Base-by-base conservation (phyloP, 495 filamentous ascomycete species). In the Cryomyces antarcticus region DNA sequence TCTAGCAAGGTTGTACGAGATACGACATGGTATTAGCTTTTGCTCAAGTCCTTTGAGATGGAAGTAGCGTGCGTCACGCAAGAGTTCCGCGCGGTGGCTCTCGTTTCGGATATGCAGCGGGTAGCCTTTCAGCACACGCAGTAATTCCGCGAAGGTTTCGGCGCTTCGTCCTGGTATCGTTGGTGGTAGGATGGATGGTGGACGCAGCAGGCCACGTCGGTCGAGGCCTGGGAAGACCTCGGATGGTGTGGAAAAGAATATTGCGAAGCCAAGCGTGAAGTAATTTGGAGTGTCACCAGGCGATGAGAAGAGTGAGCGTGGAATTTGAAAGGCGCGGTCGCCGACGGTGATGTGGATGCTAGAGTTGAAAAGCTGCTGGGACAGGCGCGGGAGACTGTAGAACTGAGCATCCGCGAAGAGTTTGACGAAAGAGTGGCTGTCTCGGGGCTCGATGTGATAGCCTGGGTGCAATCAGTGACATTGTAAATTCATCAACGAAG, bases 361-460 rank as follows among this genome's bases (percentile, higher is more conserved):
- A 36, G 87, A 81, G 52, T 88, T 82, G 58, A 92, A 93, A n/a
- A 97, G 77, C 57, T 88, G 87, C 11, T 81, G 83, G 52, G 85
- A 87, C 39, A 97, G 65, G 47, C 88, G 79, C 38, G 89, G 88
- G 30, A 96, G 74, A 55, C 70, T 82, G 61, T 95, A 97, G 62
- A 95, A 97, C 55, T 95, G 89, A 4, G 88, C 82, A 56, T 97
- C 88, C 30, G 88, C 84, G 60, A 93, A 95, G 37, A 95, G 68
- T 39, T 78, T 82, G 50, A 95, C 89, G 54, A 82, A 94, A 57
- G 94, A 78, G 27, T 73, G 67, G 36, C 80, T 78, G 62, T 94
- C 80, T 43, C 71, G 68, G n/a, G 88, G 89, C 30, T 67, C 64
- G 46, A 94, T 69, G 60, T 93, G 77, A 60, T 97, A 97, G 9